Conservation (phyloP, 805 yeast species). For the Candida rishiriensis region DNA sequence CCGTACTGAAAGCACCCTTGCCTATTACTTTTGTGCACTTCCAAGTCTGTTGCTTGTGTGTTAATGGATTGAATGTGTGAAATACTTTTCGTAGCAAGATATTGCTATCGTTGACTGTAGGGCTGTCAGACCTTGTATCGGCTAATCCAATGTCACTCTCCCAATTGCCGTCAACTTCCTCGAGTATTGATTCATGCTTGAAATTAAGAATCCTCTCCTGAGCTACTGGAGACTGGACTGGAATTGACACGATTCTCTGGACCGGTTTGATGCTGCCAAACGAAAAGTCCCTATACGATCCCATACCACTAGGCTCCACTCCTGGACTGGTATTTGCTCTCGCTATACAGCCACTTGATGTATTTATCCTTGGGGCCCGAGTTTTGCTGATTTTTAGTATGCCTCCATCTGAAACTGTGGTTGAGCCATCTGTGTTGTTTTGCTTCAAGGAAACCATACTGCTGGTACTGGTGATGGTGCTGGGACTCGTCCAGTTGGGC, state of each 20-base stretch:
- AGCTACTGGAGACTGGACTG: conserved; percentile 16
- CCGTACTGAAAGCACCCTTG: conserved; percentile 65
- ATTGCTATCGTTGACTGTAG: too few species aligned
- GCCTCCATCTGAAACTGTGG: too few species aligned
- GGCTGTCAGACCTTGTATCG: too few species aligned
- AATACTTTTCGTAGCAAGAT: conserved; percentile 4
- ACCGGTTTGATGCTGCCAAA: conserved; percentile 22
- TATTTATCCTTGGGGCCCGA: too few species aligned
- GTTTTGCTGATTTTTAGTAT: too few species aligned
- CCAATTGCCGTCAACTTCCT: background rate
- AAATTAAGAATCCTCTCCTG: conserved; percentile 12
- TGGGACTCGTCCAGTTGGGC: too few species aligned
- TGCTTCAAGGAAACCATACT: too few species aligned
- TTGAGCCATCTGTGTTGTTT: too few species aligned
- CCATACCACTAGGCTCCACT: too few species aligned
- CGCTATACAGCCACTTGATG: too few species aligned
- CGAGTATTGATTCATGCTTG: conserved; percentile 8
- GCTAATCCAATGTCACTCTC: background rate
- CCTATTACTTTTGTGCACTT: conserved; percentile 46
- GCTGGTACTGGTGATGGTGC: too few species aligned
- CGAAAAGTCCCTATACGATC: conserved; percentile 8
- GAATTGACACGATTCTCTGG: conserved; percentile 27
- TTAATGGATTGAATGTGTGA: conserved; percentile 9
- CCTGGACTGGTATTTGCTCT: too few species aligned
- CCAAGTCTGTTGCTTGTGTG: conserved; percentile 28